Evolutionary conservation across 805 yeast genomes (phyloP).

Genomic region (Candida corydali): DNA sequence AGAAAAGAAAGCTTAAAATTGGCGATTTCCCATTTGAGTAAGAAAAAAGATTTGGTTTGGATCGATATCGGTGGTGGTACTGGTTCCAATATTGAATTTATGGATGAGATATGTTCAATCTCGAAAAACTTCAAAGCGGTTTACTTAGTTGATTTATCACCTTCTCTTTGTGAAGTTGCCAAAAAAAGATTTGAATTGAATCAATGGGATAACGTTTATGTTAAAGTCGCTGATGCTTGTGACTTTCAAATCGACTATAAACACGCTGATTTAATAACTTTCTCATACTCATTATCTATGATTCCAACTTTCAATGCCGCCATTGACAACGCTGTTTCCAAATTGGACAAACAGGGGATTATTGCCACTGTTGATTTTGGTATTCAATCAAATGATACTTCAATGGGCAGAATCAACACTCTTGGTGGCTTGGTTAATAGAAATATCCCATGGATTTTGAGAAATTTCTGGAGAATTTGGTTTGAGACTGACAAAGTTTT

Average conservation of each 20-base stretch:
- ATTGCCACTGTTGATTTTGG: conserved; percentile 78
- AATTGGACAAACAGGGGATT: conserved; percentile 55
- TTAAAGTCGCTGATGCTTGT: conserved; percentile 72
- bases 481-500: conserved; percentile 80
- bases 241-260: conserved; percentile 49
- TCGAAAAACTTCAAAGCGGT: conserved; percentile 53
- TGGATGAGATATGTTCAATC: conserved; percentile 54
- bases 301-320: conserved; percentile 80
- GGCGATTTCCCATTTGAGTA: conserved; percentile 53
- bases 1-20: conserved; percentile 59
- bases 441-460: conserved; percentile 69
- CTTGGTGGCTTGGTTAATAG: conserved; percentile 70
- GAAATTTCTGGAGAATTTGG: conserved; percentile 87
- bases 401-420: conserved; percentile 66
- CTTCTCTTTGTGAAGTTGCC: conserved; percentile 74
- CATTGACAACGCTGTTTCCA: conserved; percentile 57
- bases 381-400: conserved; percentile 61
- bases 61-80: conserved; percentile 86
- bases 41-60: conserved; percentile 54
- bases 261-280: conserved; percentile 68
- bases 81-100: conserved; percentile 74
- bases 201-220: conserved; percentile 56
- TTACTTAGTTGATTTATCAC: conserved; percentile 71
- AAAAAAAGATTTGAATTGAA: conserved; percentile 45
- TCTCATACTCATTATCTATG: conserved; percentile 81